Percentiles rank a stretch among this genome's conserved stretches.
Conservation (phyloP, 1,139 yeast genomes). For the Kodamaea plutei region DNA sequence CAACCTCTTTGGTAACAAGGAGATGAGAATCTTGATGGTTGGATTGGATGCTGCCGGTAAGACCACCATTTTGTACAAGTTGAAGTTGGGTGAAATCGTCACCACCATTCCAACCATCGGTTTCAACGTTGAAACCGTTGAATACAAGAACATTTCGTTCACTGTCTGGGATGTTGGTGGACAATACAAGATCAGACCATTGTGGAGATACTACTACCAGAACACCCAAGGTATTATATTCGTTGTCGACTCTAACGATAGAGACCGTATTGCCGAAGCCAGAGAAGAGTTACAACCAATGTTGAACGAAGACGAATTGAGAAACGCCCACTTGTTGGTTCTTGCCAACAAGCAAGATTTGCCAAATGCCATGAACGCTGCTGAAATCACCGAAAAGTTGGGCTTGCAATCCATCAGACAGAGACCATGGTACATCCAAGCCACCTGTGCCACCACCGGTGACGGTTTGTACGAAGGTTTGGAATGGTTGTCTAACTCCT, state of each 20-base stretch:
- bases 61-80: conserved; percentile 84
- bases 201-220: conserved; percentile 95
- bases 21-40: conserved; percentile 92
- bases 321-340: conserved; percentile 84
- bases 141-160: conserved; percentile 89
- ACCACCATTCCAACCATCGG: conserved; percentile 94
- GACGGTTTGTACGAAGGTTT: conserved; percentile 89
- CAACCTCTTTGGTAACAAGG: conserved; percentile 79
- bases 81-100: conserved; percentile 88
- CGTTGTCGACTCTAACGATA: conserved; percentile 89
- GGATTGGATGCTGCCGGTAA: conserved; percentile 93
- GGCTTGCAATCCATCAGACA: conserved; percentile 82
- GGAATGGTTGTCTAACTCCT: conserved; percentile 85
- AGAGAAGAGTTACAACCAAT: conserved; percentile 92
- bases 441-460: conserved; percentile 88
- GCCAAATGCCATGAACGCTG: conserved; percentile 89
- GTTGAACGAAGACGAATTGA: conserved; percentile 90
- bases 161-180: conserved; percentile 98
- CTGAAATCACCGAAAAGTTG: conserved; percentile 80
- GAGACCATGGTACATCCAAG: conserved; percentile 88
- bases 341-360: conserved; percentile 93
- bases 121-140: conserved; percentile 91
- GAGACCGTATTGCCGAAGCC: conserved; percentile 91
- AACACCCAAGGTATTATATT: conserved; percentile 92
- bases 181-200: conserved; percentile 91